These are phyloP conservation scores for Phytophthora constricta DNA, from an alignment of 352 stramenopile species.

Conservation along the genomic window DNA sequence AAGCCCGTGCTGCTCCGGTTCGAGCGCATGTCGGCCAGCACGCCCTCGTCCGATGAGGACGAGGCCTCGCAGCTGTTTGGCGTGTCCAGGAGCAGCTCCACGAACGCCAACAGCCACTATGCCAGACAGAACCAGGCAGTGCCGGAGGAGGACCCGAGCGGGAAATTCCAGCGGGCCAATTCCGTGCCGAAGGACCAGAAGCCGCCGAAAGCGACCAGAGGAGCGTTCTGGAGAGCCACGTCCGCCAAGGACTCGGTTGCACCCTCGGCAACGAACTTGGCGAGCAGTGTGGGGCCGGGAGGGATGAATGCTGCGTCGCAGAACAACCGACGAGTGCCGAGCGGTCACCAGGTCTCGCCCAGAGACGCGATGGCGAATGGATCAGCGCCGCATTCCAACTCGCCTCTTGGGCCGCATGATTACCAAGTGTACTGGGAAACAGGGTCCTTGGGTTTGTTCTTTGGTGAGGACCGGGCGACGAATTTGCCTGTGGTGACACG, in stretches of 20 bases:
- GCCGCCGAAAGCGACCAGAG: conserved; percentile 43
- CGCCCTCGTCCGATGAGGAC: conserved; percentile 60
- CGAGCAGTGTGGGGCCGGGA: conserved; percentile 2
- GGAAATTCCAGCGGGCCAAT: conserved; percentile 63
- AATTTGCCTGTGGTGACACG: conserved; percentile 83
- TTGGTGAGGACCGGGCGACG: conserved; percentile 75
- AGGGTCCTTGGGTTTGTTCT: conserved; percentile 82
- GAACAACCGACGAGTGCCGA: conserved; percentile 16
- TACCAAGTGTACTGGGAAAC: conserved; percentile 87
- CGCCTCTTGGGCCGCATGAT: conserved; percentile 37
- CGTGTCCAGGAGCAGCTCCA: conserved; percentile 51
- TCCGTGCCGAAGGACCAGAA: conserved; percentile 67
- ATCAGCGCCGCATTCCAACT: conserved; percentile 9
- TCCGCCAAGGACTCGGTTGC: conserved; percentile 48
- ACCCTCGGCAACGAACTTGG: conserved; percentile 6
- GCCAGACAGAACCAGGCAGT: conserved; percentile 36
- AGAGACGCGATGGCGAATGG: conserved; percentile 24
- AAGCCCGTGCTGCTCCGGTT: conserved; percentile 89
- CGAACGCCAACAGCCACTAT: conserved; percentile 40
- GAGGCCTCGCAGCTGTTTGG: conserved; percentile 48
- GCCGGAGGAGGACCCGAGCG: conserved; percentile 21
- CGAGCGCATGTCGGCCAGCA: conserved; percentile 58
- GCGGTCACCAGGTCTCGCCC: conserved; percentile 48
- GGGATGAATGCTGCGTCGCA: conserved; percentile 15
- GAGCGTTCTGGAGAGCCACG: conserved; percentile 67